Evolutionary conservation across 1,284 basidiomycete genomes (phyloP).

Genomic region (Ustanciosporium gigantosporum): DNA sequence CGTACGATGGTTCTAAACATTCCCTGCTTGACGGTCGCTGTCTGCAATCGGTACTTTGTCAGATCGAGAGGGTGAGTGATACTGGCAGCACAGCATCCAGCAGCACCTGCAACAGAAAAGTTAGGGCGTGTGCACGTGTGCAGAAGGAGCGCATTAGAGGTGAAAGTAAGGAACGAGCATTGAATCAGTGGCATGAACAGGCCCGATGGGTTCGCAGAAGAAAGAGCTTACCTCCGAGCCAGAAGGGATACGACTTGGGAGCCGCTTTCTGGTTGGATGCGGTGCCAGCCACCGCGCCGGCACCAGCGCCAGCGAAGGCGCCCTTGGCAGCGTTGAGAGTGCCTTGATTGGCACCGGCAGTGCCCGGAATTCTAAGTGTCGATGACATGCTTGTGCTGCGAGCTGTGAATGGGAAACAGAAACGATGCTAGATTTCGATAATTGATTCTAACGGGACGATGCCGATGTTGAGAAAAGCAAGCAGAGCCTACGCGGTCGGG

Average conservation of each 20-base stretch:
- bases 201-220: no score
- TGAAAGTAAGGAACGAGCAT: not conserved
- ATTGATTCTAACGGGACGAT: no score
- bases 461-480: not conserved
- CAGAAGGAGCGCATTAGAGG: not conserved
- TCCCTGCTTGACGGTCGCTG: slow-evolving; percentile 43
- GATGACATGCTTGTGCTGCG: slow-evolving; percentile 11
- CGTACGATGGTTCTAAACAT: slow-evolving; percentile 45
- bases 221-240: slow-evolving; percentile 51
- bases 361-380: slow-evolving; percentile 18
- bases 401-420: no score
- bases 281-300: slow-evolving; percentile 15
- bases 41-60: slow-evolving; percentile 61
- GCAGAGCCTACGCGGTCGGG: slow-evolving; percentile 2
- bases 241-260: slow-evolving; percentile 52
- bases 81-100: slow-evolving; percentile 35
- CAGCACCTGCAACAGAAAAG: slow-evolving; percentile 28
- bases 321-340: slow-evolving; percentile 36
- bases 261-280: slow-evolving; percentile 12
- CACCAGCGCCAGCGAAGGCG: slow-evolving; percentile 31
- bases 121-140: no score
- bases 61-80: slow-evolving; percentile 62
- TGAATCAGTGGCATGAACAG: no score
- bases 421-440: no score
- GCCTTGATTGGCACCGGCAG: slow-evolving; percentile 18